A percentile compares a stretch with the other conserved stretches of the same genome.
phyloP scores from a whole-genome alignment of 495 filamentous ascomycete species.

The Articulospora tetracladia region DNA sequence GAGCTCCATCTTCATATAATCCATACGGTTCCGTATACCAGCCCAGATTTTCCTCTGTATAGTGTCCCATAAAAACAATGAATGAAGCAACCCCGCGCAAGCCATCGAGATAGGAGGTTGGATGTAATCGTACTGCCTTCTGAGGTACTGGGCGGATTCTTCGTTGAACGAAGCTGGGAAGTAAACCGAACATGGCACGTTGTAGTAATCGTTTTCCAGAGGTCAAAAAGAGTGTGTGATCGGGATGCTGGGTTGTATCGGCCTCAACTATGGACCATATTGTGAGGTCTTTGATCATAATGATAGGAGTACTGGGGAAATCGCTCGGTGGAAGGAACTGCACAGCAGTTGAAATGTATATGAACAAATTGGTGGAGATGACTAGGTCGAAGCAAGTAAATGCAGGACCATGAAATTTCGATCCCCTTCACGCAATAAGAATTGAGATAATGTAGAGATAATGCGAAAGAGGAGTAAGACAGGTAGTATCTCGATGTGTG shows the following conservation, averaged over 20 bases:
- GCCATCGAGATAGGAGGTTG: slow-evolving; percentile 52
- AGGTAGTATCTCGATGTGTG: too few relatives aligned
- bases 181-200: slow-evolving; percentile 13
- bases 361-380: not conserved
- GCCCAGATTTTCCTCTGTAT: slow-evolving; percentile 38
- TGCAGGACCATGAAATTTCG: not conserved
- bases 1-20: slow-evolving; percentile 41
- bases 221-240: slow-evolving; percentile 11
- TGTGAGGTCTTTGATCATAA: slow-evolving; percentile 13
- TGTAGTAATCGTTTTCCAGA: slow-evolving; percentile 15
- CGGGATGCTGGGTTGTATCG: not conserved
- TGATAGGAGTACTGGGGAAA: not conserved
- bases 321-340: not conserved
- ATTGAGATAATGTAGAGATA: too few relatives aligned
- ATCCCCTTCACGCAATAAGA: too few relatives aligned
- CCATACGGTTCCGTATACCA: slow-evolving; percentile 35
- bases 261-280: slow-evolving; percentile 14
- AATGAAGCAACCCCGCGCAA: slow-evolving; percentile 52
- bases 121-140: slow-evolving; percentile 26
- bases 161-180: slow-evolving; percentile 21
- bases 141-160: slow-evolving; percentile 11
- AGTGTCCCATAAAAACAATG: slow-evolving; percentile 48
- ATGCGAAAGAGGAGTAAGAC: too few relatives aligned
- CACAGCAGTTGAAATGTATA: slow-evolving; percentile 6
- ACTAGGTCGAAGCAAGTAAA: not conserved